Evolutionary conservation across 768 basidiomycete species (phyloP).

Genomic region (Naganishia randhawae): DNA sequence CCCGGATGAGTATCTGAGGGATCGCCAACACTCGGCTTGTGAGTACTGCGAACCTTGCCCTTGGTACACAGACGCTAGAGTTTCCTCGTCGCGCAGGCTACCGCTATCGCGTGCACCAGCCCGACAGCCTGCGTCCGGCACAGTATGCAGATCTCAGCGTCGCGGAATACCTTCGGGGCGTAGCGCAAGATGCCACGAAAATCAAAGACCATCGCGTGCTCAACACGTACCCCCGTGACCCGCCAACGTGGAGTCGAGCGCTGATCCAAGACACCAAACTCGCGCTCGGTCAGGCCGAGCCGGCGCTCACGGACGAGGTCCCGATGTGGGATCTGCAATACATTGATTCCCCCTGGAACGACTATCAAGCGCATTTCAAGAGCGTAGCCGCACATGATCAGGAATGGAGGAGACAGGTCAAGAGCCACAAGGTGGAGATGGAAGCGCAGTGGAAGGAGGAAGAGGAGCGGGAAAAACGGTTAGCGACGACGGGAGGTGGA

Average conservation of each 20-base stretch:
- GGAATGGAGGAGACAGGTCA: constrained; percentile 19
- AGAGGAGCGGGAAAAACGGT: constrained; percentile 5
- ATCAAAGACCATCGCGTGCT: constrained; percentile 16
- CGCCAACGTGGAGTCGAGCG: constrained; percentile 14
- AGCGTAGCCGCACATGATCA: constrained; percentile 12
- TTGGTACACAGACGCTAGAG: background rate
- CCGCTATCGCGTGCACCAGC: background rate
- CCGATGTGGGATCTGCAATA: constrained; percentile 16
- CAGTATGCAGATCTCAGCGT: constrained; percentile 1
- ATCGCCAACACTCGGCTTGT: constrained; percentile 5
- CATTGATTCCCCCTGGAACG: constrained; percentile 15
- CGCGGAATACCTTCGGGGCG: background rate
- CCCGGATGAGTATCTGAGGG: constrained; percentile 11
- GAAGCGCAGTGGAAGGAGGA: constrained; percentile 11
- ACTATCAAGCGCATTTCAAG: constrained; percentile 6
- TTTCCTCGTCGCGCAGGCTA: background rate
- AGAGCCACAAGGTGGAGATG: constrained; percentile 2
- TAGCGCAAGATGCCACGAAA: background rate
- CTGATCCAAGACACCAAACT: background rate
- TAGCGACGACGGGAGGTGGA: too few relatives aligned
- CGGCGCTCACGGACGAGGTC: background rate
- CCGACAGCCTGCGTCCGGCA: constrained; percentile 13
- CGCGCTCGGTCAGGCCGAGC: background rate
- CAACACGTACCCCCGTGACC: constrained; percentile 4
- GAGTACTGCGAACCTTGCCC: background rate